Evolutionary conservation across 306 rosid species (phyloP), one percentile per base, ranked within the genome.

Genomic region (Oxytropis ochrocephala): DNA sequence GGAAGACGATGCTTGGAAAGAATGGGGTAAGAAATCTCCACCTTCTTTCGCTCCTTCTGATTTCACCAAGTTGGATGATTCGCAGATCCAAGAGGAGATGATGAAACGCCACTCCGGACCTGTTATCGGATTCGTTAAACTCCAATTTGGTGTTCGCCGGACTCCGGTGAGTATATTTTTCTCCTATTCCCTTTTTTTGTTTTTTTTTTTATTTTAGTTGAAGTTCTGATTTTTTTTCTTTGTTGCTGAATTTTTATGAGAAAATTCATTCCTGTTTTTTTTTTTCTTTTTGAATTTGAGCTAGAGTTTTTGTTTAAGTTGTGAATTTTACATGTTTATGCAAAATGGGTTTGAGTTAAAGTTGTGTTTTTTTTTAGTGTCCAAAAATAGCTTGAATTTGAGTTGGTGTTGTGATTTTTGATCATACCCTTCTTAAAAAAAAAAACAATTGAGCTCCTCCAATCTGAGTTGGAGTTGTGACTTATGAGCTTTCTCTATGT

Each of bases 31-130:
- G 85, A 93, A 82, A 60, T 72, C 85, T 6, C 0, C 71, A 0
- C 83, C 90, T 47, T 71, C 86, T 30, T 56, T 67, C 5, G 85
- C 79, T 7, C 88, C 96, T 9, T 19, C 84, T 4, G 94, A 90
- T 70, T 18, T 88, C 7, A 64, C 86, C 56, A 76, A 84, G 10
- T 70, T 94, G 92, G 92, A 89, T 58, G 3, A 70, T 13, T 24
- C 96, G 18, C 83, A 87, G 85, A 94, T 94, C 78, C 94, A 85
- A 80, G 91, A 89, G 0, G 89, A 85, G 90, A 80, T 88, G 88
- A 78, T 32, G 68, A 88, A 90, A 64, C 88, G 70, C n/a, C 94
- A 88, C 7, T 4, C 79, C 3, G 96, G 97, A 24, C 92, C 97
- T 0, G 71, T 65, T 11, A 58, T 90, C 42, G 98, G 97, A 58